Conservation (phyloP, 2,329 filamentous ascomycete genomes). For the Hypoxylon sp. region DNA sequence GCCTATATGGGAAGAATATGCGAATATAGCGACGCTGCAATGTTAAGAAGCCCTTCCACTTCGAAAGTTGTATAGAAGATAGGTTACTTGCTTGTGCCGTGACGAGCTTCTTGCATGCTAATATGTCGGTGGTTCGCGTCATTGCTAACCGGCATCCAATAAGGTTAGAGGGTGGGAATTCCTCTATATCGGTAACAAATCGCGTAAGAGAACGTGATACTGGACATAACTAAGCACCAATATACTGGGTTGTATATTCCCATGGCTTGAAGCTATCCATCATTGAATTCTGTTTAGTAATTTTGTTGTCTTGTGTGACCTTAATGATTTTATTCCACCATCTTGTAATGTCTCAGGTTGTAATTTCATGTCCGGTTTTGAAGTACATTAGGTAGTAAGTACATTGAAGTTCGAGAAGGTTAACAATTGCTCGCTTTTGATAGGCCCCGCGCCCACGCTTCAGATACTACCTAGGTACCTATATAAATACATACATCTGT, state of each 20-base stretch:
- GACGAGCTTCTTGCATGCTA: conserved; percentile 24
- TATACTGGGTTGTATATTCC: neutral
- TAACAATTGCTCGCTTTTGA: conserved; percentile 16
- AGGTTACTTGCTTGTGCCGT: conserved; percentile 1
- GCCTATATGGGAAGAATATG: neutral
- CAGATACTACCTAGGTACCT: neutral
- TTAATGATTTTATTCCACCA: neutral
- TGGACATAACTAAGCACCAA: neutral
- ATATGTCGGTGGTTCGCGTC: conserved; percentile 15
- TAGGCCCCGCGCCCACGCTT: neutral
- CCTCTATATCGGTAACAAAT: conserved; percentile 18
- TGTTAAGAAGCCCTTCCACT: neutral
- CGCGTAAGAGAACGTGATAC: conserved; percentile 17
- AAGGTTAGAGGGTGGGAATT: conserved; percentile 21
- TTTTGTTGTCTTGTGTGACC: neutral
- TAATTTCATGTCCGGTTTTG: neutral
- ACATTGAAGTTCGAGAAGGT: neutral
- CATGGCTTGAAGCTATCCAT: conserved; percentile 2
- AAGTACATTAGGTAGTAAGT: neutral
- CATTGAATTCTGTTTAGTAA: neutral
- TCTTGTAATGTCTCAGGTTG: neutral
- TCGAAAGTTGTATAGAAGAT: neutral
- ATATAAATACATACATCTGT: neutral
- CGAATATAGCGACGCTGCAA: neutral
- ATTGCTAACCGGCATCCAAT: conserved; percentile 27